Conservation (phyloP, 176 grass and related monocot genomes). For the Aegilops bicornis region DNA sequence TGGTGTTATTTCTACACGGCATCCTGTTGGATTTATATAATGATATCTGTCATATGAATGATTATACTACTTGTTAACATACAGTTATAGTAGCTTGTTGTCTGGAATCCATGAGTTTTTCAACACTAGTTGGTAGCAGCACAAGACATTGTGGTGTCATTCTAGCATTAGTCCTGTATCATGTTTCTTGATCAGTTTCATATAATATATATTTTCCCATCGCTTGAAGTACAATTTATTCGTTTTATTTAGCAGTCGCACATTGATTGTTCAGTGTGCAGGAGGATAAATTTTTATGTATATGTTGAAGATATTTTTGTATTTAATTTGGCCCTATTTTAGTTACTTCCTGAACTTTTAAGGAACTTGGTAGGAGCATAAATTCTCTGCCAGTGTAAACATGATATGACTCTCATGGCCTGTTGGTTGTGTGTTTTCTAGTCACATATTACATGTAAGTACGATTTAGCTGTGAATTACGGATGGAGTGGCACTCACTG, state of each 20-base stretch:
- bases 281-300: background rate
- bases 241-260: background rate
- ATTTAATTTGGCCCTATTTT: constrained; percentile 5
- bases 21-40: constrained; percentile 10
- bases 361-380: constrained; percentile 2
- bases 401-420: background rate
- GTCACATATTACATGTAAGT: constrained; percentile 5
- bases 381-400: background rate
- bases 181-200: background rate
- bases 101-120: background rate
- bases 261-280: background rate
- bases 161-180: background rate
- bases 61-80: background rate
- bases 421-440: constrained; percentile 27
- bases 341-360: constrained; percentile 17
- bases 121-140: background rate
- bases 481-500: background rate
- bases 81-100: background rate
- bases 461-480: background rate
- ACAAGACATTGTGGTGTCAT: background rate
- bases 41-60: background rate
- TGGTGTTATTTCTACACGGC: background rate
- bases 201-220: background rate
- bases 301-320: constrained; percentile 5
- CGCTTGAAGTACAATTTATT: background rate